Conservation (phyloP, 805 yeast species). For the Saccharomyces kudriavzevii region DNA sequence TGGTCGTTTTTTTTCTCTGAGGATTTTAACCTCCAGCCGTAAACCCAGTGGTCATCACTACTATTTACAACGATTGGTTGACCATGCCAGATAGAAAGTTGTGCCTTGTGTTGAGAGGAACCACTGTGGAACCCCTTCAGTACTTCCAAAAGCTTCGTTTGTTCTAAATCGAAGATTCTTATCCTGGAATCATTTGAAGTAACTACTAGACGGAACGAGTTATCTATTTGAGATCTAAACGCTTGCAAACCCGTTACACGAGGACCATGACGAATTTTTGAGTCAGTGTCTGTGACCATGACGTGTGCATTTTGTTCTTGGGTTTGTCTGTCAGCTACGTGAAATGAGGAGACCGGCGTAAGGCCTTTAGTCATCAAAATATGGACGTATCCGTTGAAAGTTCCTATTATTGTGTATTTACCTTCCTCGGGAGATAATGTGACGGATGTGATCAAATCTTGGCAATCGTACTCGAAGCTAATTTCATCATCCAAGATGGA, state of each 20-base stretch:
- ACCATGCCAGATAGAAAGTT: constrained; percentile 5
- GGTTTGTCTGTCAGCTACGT: constrained; percentile 36
- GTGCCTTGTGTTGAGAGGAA: constrained; percentile 63
- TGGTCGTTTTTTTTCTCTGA: constrained; percentile 3
- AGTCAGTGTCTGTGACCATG: neutral
- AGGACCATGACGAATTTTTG: constrained; percentile 33
- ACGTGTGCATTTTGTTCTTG: constrained; percentile 8
- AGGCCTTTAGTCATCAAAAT: constrained; percentile 60
- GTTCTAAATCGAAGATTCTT: constrained; percentile 51
- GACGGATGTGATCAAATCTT: constrained; percentile 66
- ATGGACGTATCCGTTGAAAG: constrained; percentile 63
- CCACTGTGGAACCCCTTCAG: constrained; percentile 68
- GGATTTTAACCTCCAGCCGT: constrained; percentile 60
- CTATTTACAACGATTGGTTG: constrained; percentile 49
- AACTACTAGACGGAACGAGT: constrained; percentile 42
- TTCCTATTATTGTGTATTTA: constrained; percentile 56
- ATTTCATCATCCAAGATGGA: constrained; percentile 68
- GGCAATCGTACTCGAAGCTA: constrained; percentile 51
- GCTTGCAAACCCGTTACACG: constrained; percentile 72
- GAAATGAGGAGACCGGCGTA: constrained; percentile 37
- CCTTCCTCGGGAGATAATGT: constrained; percentile 64
- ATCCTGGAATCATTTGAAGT: constrained; percentile 79
- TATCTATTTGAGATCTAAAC: constrained; percentile 27
- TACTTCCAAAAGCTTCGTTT: constrained; percentile 50
- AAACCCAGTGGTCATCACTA: constrained; percentile 82